phyloP scores from a whole-genome alignment of 2,329 filamentous ascomycete genomes.

The Drechslerella dactyloides region DNA sequence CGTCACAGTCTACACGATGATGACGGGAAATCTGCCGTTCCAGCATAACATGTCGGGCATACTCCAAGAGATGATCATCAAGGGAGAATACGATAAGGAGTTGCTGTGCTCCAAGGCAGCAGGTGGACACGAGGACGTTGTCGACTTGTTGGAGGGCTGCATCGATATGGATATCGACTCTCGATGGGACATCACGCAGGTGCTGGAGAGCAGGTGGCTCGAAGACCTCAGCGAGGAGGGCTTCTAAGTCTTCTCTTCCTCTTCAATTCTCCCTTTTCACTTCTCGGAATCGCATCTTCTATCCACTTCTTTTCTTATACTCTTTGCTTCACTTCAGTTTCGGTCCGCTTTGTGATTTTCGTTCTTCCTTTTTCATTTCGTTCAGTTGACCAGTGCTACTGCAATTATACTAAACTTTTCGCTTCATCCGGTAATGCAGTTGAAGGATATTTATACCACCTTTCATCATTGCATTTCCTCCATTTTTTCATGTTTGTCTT shows the following conservation, averaged over 20 bases:
- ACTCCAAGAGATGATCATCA: conserved; percentile 66
- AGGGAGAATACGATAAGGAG: conserved; percentile 66
- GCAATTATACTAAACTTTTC: conserved; percentile 14
- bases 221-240: conserved; percentile 56
- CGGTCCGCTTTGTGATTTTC: not conserved
- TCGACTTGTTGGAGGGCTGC: conserved; percentile 67
- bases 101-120: conserved; percentile 56
- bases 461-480: conserved; percentile 55
- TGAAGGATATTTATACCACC: conserved; percentile 57
- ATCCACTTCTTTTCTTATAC: conserved; percentile 10
- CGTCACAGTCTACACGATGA: conserved; percentile 67
- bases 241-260: conserved; percentile 29
- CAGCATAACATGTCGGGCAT: conserved; percentile 67
- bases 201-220: conserved; percentile 66
- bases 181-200: conserved; percentile 66
- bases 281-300: conserved; percentile 14
- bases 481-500: conserved; percentile 15
- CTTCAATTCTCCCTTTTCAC: conserved; percentile 16
- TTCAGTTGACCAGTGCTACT: conserved; percentile 11
- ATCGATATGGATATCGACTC: conserved; percentile 65
- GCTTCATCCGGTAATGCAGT: conserved; percentile 39
- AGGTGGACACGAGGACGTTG: conserved; percentile 60
- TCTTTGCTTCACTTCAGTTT: too few relatives aligned
- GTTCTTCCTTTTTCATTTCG: conserved; percentile 4
- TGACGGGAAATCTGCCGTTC: conserved; percentile 69